These are phyloP conservation scores for Fusarium marasasianum DNA, from an alignment of 2,329 filamentous ascomycete genomes.

Conservation along the genomic window DNA sequence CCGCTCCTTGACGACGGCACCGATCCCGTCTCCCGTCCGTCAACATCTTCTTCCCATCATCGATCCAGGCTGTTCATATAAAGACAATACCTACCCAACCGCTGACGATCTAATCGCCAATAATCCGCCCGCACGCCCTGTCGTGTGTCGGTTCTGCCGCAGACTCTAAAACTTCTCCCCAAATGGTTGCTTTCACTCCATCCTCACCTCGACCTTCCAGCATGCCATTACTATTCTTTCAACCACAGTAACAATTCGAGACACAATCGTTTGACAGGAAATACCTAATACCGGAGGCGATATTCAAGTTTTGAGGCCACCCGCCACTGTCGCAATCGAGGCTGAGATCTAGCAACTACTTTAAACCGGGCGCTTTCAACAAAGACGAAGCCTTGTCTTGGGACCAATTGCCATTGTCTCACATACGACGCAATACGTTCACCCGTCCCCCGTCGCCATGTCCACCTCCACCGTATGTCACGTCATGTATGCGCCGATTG, in stretches of 20 bases:
- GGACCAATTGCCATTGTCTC: conserved; percentile 37
- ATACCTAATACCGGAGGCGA: neutral
- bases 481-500: conserved; percentile 17
- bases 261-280: conserved; percentile 14
- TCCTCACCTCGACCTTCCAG: conserved; percentile 28
- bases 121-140: conserved; percentile 22
- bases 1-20: conserved; percentile 33
- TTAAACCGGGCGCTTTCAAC: conserved; percentile 25
- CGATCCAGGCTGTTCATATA: conserved; percentile 4
- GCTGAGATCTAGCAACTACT: conserved; percentile 21
- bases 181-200: conserved; percentile 40
- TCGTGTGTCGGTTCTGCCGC: conserved; percentile 37
- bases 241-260: conserved; percentile 21
- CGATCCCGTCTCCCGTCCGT: conserved; percentile 17
- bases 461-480: conserved; percentile 47
- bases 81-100: conserved; percentile 23
- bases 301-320: neutral
- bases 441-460: conserved; percentile 38
- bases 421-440: conserved; percentile 13
- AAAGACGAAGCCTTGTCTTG: conserved; percentile 24
- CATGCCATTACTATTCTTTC: conserved; percentile 31
- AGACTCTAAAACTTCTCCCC: conserved; percentile 32
- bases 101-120: conserved; percentile 15
- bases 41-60: conserved; percentile 8
- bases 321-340: conserved; percentile 28